phyloP scores from a whole-genome alignment of 1,284 basidiomycete species.

The Sporisorium sorghi region DNA sequence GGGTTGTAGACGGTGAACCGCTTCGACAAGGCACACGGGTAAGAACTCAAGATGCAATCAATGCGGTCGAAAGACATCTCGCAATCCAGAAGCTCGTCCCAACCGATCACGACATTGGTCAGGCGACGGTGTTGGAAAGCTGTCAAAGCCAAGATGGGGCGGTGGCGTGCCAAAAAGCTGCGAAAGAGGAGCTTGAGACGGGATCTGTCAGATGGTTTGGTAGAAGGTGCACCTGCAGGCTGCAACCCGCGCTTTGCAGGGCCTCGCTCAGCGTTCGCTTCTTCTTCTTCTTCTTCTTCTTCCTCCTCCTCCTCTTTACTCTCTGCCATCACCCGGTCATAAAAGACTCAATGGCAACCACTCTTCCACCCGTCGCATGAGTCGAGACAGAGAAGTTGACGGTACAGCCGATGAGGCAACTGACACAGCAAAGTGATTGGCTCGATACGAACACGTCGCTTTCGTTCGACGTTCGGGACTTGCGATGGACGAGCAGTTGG shows the following conservation, averaged over 20 bases:
- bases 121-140: neutral
- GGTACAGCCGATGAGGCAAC: neutral
- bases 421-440: neutral
- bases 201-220: constrained; percentile 31
- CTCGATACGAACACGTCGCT: too few species aligned
- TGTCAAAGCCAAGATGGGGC: neutral
- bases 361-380: neutral
- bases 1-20: neutral
- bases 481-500: too few species aligned
- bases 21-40: constrained; percentile 16
- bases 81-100: neutral
- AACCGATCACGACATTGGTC: neutral
- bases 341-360: neutral
- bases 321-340: neutral
- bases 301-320: neutral
- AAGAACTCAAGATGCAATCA: neutral
- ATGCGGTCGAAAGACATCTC: constrained; percentile 2
- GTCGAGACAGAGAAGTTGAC: neutral
- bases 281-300: constrained; percentile 1
- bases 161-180: constrained; percentile 11
- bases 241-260: constrained; percentile 33
- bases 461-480: too few species aligned
- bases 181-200: constrained; percentile 4
- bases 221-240: constrained; percentile 18
- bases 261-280: neutral